Evolutionary conservation across 768 basidiomycete species (phyloP), one percentile per base, ranked within the genome.

Genomic region (Lactarius pseudohatsudake): DNA sequence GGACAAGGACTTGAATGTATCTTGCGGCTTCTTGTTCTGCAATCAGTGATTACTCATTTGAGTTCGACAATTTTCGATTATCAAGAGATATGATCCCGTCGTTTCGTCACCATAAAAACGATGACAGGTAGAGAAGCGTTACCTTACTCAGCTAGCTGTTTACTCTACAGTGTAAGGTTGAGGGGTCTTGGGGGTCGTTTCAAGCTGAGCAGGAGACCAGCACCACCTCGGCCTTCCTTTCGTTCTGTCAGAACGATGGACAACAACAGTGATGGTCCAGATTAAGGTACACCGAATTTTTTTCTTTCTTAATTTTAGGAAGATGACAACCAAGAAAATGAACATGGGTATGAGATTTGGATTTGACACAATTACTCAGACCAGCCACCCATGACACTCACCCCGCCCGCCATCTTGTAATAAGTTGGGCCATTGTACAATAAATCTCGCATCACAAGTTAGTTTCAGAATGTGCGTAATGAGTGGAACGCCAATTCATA

Each of bases 381-480:
- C 87, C 22, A 92, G 79, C 79, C 88, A 88, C 34, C 87, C 90
- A 40, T 75, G 78, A 74, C 75, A 89, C 67, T 86, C 82, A 32
- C 81, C 85, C 43, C 76, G 79, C 55, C 76, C 72, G 61, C 73
- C 74, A 58, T 79, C 76, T 53, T 77, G 71, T 22, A 83, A 72
- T 60, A 88, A 75, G 58, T 84, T 79, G 22, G 89, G 87, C 96
- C 96, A 98, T 75, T 98, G 96, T 5, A 94, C 91, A 60, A 98
- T 75, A 75, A 98, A 97, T 40, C 91, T 91, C 71, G 43, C 20
- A 40, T 73, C 18, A 66, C 16, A 64, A 56, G n/a, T 63, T 18
- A 68, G 56, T 41, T 8, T 2, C 22, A 16, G 40, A 58, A 58
- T 64, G 30, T 41, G 41, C 4, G 32, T 32, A 18, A 20, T 32